Evolutionary conservation across 176 grass and related monocot genomes (phyloP), one percentile per base, ranked within the genome.

Genomic region (Phragmites australis): DNA sequence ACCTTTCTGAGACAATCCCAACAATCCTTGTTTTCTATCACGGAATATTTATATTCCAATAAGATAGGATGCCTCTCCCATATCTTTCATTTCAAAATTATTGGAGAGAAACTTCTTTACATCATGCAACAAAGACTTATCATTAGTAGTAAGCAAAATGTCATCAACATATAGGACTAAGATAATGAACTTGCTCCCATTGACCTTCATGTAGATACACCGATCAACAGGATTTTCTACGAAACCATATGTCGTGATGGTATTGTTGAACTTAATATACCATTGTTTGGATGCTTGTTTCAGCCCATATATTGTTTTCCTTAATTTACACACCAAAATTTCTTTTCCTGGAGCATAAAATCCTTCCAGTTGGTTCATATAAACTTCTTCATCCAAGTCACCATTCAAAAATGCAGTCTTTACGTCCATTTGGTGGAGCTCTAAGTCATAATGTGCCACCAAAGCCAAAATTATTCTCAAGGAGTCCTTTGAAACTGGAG

Each of bases 41-140:
- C 0, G 17, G 16, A 75, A 75, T 57, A 75, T 75, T 59, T 75
- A 31, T 63, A 78, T 78, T 48, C 34, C 42, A 10, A 65, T 48
- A 1, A 84, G 46, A 45, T 47, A 77, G 19, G 47, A 57, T 27
- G 71, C 72, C 18, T 84, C 46, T 10, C 25, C 32, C 18, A 83
- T 77, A 69, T 77, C 40, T 17, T 62, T 84, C 29, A 84, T 83
- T 53, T 84, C 60, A 68, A 84, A 76, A 19, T 83, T 75, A 5
- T 10, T 83, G 6, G 39, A 74, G 42, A 83, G 69, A 74, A 42
- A 83, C 1, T 74, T 47, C 17, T 70, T 83, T 0, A 26, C 62
- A 37, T 83, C 65, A 83, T 26, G 53, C 42, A 83, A 65, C 46
- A 74, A 25, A 27, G 22, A 5, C 0, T 40, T 50, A 51, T 65